Base-by-base conservation (phyloP, 1,284 basidiomycete species). In the Ganoderma meredithae region DNA sequence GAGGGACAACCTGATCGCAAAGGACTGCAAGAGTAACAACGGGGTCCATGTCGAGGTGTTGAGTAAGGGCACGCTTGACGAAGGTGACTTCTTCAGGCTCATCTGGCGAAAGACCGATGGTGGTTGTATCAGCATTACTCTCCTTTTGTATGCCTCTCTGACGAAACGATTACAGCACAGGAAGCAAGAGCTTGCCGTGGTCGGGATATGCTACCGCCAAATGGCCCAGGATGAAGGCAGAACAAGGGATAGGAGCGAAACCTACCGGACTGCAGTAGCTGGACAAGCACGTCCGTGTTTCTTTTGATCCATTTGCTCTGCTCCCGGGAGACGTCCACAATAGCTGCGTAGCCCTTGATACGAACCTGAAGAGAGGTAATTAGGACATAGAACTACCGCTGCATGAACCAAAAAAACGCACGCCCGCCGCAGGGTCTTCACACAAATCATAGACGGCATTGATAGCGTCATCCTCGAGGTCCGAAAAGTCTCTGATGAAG, bases 391-490 rank as follows among this genome's bases (percentile, higher is more conserved):
- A 6, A 2, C 10, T 25, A 41, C 15, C n/a, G 13, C 58, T 64
- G 15, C 2, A 43, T 2, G 19, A n/a, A 22, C 15, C 31, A 41
- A 22, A 13, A 52, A 19, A 25, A 73, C 81, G 70, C 73, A 89
- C 90, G 73, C 81, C 80, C n/a, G 83, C 75, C 61, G 84, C 83
- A 60, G 85, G 85, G 79, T 93, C 91, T 77, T 92, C 90, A 75
- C 90, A 92, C 1, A 93, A 79, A 78, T 92, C 90, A 73, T 92
- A 93, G 27, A 92, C 84, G 25, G 89, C 88, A 72, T 92, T 90
- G 74, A 92, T 90, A 6, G 89, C 89, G 36, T 86, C 86, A 73
- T 93, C 91, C 76, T 91, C 89, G 19, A 90, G 80, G 58, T 91
- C 90, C 0, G 87, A 86, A 73, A 91, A 90, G 76, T 90, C 86